Conservation (phyloP, 129 eudicot genomes). For the Solidago caesia region DNA sequence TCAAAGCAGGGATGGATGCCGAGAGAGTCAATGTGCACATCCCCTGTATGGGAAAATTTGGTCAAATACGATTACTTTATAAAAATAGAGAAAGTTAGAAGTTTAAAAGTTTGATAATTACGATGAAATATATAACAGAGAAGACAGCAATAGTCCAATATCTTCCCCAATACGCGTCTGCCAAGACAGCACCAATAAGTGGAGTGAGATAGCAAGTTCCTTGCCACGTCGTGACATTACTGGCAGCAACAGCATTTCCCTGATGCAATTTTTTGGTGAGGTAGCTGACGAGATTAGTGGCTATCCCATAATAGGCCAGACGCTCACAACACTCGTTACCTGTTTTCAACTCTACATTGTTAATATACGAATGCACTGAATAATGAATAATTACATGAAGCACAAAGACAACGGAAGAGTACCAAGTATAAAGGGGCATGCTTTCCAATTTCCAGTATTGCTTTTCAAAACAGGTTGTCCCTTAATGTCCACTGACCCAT, state of each 20-base stretch:
- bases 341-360: constrained; percentile 15
- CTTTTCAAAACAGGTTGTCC: constrained; percentile 18
- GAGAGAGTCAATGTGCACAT: constrained; percentile 39
- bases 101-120: constrained; percentile 17
- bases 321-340: constrained; percentile 87
- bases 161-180: constrained; percentile 87
- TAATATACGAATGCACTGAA: not conserved
- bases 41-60: constrained; percentile 22
- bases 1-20: constrained; percentile 30
- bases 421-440: constrained; percentile 22
- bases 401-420: not conserved
- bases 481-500: constrained; percentile 4
- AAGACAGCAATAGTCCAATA: constrained; percentile 79
- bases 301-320: constrained; percentile 69
- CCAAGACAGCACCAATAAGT: constrained; percentile 72
- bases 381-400: not conserved
- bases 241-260: constrained; percentile 74
- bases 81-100: not conserved
- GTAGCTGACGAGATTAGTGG: constrained; percentile 66
- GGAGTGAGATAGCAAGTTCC: constrained; percentile 83
- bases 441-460: constrained; percentile 16
- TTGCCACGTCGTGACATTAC: constrained; percentile 67
- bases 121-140: constrained; percentile 64
- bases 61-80: not conserved
- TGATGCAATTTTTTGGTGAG: constrained; percentile 63